A percentile compares a stretch with the other conserved stretches of the same genome.
Conservation (phyloP, 2,329 filamentous ascomycete species). For the Colletotrichum limetticola region DNA sequence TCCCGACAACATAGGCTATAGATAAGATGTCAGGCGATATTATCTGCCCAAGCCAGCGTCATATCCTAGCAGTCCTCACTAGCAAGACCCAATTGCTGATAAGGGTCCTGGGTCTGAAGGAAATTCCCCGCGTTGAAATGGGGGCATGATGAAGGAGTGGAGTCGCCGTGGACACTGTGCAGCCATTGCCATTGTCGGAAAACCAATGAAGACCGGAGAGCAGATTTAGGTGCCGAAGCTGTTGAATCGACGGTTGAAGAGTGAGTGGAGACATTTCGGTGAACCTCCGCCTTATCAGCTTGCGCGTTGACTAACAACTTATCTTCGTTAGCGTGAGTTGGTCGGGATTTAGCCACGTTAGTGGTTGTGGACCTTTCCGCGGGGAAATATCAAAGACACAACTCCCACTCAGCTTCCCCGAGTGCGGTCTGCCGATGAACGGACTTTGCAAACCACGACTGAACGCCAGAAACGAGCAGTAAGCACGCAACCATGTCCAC, state of each 20-base stretch:
- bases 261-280: constrained; percentile 24
- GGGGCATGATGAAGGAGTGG: constrained; percentile 17
- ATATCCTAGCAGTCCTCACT: constrained; percentile 7
- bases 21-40: constrained; percentile 23
- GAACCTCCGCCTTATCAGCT: constrained; percentile 35
- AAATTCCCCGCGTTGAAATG: constrained; percentile 24
- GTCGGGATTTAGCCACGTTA: constrained; percentile 13
- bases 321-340: constrained; percentile 15
- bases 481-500: constrained; percentile 15
- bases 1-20: constrained; percentile 5
- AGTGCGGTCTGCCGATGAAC: constrained; percentile 23
- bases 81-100: constrained; percentile 18
- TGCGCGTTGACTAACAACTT: constrained; percentile 32
- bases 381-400: constrained; percentile 33
- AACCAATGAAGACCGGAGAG: background rate
- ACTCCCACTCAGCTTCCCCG: constrained; percentile 25
- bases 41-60: background rate
- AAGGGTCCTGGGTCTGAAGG: constrained; percentile 1
- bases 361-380: constrained; percentile 31
- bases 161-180: constrained; percentile 20
- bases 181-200: background rate
- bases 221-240: constrained; percentile 12
- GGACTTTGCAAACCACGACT: constrained; percentile 20
- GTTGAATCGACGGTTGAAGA: background rate
- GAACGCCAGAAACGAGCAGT: background rate